Base-by-base conservation (phyloP, 2,329 filamentous ascomycete genomes). In the Aspergillus fumigatus region DNA sequence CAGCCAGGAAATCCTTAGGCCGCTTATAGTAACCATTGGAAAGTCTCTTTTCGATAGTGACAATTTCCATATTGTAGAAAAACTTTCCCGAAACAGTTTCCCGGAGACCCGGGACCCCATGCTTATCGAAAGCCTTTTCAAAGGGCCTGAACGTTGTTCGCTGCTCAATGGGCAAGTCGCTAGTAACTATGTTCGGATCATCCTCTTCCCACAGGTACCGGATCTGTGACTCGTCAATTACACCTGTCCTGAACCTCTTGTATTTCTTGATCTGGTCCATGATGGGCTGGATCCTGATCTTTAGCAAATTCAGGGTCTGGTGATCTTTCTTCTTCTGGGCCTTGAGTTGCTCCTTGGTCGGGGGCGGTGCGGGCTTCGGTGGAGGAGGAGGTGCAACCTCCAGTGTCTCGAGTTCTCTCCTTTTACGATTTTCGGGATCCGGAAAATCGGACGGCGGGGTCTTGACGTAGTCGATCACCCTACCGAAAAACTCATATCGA, bases 221-320 rank as follows among this genome's bases (percentile, higher is more conserved):
- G 57, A 95, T 91, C 61, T 87, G 83, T 10, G 76, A 73, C 52
- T 90, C 86, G 1, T 90, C 85, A 59, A 99, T 88, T 45, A 90
- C 84, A 1, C 90, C 88, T 54, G 86, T 85, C 59, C 92, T 84
- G 75, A 97, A 97, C 64, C 91, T 91, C 70, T 88, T 90, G 76
- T 96, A 96, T 70, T 89, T 92, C 72, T 96, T 94, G 70, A 99
- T 90, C 74, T 97, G 91, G 64, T 99, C 93, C 92, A 99, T 97
- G 64, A 97, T 90, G 1, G 90, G 91, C 73, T 97, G 92, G 54
- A 99, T 85, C 53, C 88, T 81, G 41, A 96, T 86, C 77, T 97
- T 99, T 62, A 99, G 79, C 57, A 88, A 79, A 70, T 97, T 97
- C 53, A 97, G 81, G 10, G 88, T 84, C 61, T 93, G 86, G 50